Percentiles rank a stretch among this genome's conserved stretches.
These are phyloP conservation scores for Fusarium penzigii DNA, from an alignment of 2,329 filamentous ascomycete genomes.

Conservation along the genomic window DNA sequence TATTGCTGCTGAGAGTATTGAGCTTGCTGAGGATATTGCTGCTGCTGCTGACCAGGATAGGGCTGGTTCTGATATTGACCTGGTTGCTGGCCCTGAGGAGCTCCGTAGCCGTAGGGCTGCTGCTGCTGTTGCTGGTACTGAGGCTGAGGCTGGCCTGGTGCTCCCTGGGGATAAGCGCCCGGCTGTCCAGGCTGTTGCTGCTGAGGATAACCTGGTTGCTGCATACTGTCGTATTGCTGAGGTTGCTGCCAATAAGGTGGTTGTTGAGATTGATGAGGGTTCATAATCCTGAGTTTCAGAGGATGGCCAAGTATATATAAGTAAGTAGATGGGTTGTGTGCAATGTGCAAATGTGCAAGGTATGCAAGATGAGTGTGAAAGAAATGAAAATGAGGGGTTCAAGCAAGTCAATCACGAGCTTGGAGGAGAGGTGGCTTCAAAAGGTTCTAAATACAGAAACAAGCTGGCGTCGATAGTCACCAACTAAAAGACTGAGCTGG, in stretches of 20 bases:
- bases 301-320: no score
- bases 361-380: background rate
- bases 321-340: no score
- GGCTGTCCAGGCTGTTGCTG: background rate
- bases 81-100: slow-evolving; percentile 3
- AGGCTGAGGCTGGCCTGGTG: background rate
- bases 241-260: background rate
- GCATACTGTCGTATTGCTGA: background rate
- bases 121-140: background rate
- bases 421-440: background rate
- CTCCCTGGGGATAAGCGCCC: background rate
- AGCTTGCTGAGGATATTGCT: slow-evolving; percentile 11
- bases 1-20: slow-evolving; percentile 2
- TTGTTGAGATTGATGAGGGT: background rate
- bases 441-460: background rate
- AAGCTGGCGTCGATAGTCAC: background rate
- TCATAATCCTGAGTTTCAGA: background rate
- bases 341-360: background rate
- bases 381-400: background rate
- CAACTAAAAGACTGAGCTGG: background rate
- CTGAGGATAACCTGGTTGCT: background rate
- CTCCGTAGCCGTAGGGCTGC: slow-evolving; percentile 8
- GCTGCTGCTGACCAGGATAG: slow-evolving; percentile 5
- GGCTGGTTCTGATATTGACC: slow-evolving; percentile 11
- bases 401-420: background rate